Conservation (phyloP, 257 asterid genomes). For the Solanum corneliomulleri region DNA sequence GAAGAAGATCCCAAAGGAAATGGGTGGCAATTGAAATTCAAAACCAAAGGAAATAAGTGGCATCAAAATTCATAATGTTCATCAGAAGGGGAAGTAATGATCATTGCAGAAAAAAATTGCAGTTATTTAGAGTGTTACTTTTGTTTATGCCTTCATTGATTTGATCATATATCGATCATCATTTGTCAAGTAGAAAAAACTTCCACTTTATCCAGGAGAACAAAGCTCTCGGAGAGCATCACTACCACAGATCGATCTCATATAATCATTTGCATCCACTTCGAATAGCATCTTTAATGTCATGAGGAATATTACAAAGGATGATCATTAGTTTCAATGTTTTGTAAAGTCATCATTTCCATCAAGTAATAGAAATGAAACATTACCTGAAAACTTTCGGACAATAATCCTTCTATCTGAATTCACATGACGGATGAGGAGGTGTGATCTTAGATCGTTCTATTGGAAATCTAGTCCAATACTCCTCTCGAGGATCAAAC, state of each 20-base stretch:
- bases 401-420: neutral
- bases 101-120: neutral
- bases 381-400: neutral
- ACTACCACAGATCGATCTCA: neutral
- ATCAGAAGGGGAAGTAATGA: neutral
- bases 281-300: neutral
- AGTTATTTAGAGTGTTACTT: neutral
- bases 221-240: neutral
- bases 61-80: too few species aligned
- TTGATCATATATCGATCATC: neutral
- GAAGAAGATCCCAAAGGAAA: too few species aligned
- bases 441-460: neutral
- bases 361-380: neutral
- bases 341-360: neutral
- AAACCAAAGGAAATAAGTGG: too few species aligned
- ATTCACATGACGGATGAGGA: neutral
- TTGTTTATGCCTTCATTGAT: neutral
- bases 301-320: neutral
- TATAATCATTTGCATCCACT: neutral
- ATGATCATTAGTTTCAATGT: neutral
- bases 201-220: slow-evolving; percentile 1
- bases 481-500: neutral
- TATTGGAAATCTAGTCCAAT: neutral
- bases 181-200: neutral
- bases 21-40: too few species aligned